Base-by-base conservation (phyloP, 176 grass and related monocot species). In the Cenchrus fungigraminus region DNA sequence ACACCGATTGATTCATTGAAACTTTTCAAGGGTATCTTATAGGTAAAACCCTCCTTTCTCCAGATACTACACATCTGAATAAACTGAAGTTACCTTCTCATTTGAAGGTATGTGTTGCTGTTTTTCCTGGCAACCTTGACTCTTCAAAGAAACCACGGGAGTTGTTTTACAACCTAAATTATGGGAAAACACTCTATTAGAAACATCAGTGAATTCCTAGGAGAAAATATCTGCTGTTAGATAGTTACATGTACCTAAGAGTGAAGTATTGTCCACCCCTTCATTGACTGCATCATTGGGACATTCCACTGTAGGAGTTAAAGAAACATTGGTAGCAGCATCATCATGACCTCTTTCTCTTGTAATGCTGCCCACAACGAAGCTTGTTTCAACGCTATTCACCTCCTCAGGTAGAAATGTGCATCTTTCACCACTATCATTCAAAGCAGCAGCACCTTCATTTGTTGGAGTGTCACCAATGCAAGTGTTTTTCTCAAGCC, bases 401-500 rank as follows among this genome's bases (percentile, higher is more conserved):
- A 84, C 22, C 74, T 79, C 49, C 2, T 34, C 61, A 53, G 11
- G 70, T 73, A 65, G 11, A 87, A 9, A 2, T 65, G 16, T 3
- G 9, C 57, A 44, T 83, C 61, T 65, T 84, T 31, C 57, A 59
- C 9, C 61, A 43, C 14, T 63, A 55, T 55, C 32, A 46, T 85
- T 53, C 43, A 72, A 76, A 68, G 71, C 53, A 45, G 54, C 62
- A 76, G 54, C 22, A 0, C 46, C 43, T 85, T 81, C 70, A 28
- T 68, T 45, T n/a, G 53, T 53, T 89, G 63, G 10, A 53, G 59
- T 70, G 76, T 55, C 71, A 89, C 5, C 6, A 49, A 31, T 43
- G n/a, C 9, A 81, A 68, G 8, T 32, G 46, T 46, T 63, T 81
- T 70, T 78, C 83, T 85, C 82, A 62, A 85, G 63, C 63, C 70